Evolutionary conservation across 805 yeast species (phyloP), one percentile per base, ranked within the genome.

Genomic region (Yarrowia porcina): DNA sequence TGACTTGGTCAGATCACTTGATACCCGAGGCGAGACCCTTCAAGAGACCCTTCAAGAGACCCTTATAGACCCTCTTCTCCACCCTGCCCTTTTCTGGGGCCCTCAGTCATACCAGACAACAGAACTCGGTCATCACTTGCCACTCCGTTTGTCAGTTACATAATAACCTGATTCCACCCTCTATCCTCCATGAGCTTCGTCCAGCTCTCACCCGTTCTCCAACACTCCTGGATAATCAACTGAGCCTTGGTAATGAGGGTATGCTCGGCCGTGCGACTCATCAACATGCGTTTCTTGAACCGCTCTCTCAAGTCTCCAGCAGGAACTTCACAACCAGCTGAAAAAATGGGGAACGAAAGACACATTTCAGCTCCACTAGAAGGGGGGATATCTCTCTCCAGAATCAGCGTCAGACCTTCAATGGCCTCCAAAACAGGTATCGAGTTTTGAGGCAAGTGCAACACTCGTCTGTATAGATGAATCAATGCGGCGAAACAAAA

Each of bases 321-420:
- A 13, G 75, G 65, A 8, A 81, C 77, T 66, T 85, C 89, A 70
- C 87, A 82, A 18, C 83, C 89, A 21, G 85, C 83, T 28, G 84
- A 77, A 65, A 85, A 83, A 4, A 80, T 72, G 18, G 85, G 83
- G 64, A 84, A 81, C 6, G 83, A 75, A 56, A 83, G 72, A 69
- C 88, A 83, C 4, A 83, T 73, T 64, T 84, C 86, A 5, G 84
- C 83, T 0, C 83, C 78, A 2, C 82, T 74, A 10, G 77, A 75
- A 6, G 78, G 73, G 18, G 78, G 80, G 8, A 85, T 77, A 61
- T 77, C 71, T 0, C 72, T 67, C 35, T 72, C 74, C 2, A 81
- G 66, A 1, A 79, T 67, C 4, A 66, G 66, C 1, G 77, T 76
- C 65, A 82, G 77, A 15, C 76, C 77, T 9, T 67, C 63, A 20